Evolutionary conservation across 208 protist species (phyloP).

Genomic region (Strigomonas galati): DNA sequence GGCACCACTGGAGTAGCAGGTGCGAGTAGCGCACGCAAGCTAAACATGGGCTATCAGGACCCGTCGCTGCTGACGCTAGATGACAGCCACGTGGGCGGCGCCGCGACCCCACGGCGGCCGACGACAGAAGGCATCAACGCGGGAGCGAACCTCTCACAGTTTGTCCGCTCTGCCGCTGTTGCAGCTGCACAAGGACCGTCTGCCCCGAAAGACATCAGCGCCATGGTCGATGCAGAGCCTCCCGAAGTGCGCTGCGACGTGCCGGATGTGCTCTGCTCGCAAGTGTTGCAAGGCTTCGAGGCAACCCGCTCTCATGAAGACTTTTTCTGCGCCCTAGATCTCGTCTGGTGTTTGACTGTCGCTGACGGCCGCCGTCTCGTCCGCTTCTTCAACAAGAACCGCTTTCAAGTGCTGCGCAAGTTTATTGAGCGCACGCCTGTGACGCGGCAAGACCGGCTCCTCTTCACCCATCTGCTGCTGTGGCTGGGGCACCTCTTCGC

Average conservation of each 20-base stretch:
- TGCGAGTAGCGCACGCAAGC: neutral
- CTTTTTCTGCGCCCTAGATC: slow-evolving; percentile 64
- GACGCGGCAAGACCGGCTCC: slow-evolving; percentile 59
- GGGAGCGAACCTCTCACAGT: neutral
- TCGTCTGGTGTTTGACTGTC: slow-evolving; percentile 67
- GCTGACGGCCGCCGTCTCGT: slow-evolving; percentile 35
- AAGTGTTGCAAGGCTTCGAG: slow-evolving; percentile 35
- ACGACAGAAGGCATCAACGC: too few species aligned
- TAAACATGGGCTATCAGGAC: too few species aligned
- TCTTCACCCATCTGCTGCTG: slow-evolving; percentile 64
- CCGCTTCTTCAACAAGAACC: slow-evolving; percentile 23
- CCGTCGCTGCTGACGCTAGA: too few species aligned
- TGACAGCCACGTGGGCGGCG: too few species aligned
- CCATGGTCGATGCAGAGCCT: slow-evolving; percentile 34
- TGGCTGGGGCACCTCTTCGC: slow-evolving; percentile 63
- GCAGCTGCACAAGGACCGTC: neutral
- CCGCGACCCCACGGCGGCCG: too few species aligned
- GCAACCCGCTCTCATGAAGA: slow-evolving; percentile 41
- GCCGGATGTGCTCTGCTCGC: slow-evolving; percentile 23
- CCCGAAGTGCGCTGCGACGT: slow-evolving; percentile 27
- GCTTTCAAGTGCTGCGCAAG: slow-evolving; percentile 38
- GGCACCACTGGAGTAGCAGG: neutral
- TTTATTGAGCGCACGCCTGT: slow-evolving; percentile 49
- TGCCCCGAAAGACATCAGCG: slow-evolving; percentile 28
- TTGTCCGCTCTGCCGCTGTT: neutral